These are phyloP conservation scores for Wickerhamiella hasegawae DNA, from an alignment of 805 yeast genomes.

Conservation along the genomic window DNA sequence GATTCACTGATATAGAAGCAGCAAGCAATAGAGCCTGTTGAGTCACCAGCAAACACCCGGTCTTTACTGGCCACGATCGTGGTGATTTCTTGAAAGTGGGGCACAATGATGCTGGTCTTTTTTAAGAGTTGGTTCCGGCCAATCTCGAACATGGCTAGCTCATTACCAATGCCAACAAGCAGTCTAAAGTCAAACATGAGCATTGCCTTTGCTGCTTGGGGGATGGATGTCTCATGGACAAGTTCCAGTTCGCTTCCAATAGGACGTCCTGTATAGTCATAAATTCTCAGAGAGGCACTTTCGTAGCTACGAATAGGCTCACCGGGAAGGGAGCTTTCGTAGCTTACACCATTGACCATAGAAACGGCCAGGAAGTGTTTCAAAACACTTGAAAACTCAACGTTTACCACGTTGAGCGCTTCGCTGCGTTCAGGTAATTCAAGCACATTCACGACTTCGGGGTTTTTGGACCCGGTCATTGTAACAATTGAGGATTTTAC, in stretches of 20 bases:
- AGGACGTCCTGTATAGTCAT: too few species aligned
- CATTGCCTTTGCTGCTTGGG: slow-evolving; percentile 33
- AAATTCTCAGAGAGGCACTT: too few species aligned
- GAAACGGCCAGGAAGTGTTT: too few species aligned
- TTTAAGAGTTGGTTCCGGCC: slow-evolving; percentile 70
- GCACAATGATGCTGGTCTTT: slow-evolving; percentile 36
- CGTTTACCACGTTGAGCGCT: too few species aligned
- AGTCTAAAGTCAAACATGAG: slow-evolving; percentile 41
- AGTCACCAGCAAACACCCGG: slow-evolving; percentile 57
- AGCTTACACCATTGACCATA: too few species aligned
- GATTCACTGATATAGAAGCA: slow-evolving; percentile 13
- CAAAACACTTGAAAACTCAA: too few species aligned
- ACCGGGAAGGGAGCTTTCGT: too few species aligned
- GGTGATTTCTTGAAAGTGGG: slow-evolving; percentile 33
- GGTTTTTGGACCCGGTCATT: too few species aligned
- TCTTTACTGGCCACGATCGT: slow-evolving; percentile 38
- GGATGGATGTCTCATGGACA: slow-evolving; percentile 46
- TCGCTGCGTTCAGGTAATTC: too few species aligned
- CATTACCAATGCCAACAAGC: slow-evolving; percentile 38
- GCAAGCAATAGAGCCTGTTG: slow-evolving; percentile 47
- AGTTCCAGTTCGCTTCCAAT: slow-evolving; percentile 26
- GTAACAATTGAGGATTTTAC: too few species aligned
- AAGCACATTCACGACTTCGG: too few species aligned
- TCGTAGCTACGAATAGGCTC: too few species aligned
- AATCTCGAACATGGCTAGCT: slow-evolving; percentile 32